Conservation (phyloP, 768 basidiomycete genomes). For the Xerocomellus chrysenteron region DNA sequence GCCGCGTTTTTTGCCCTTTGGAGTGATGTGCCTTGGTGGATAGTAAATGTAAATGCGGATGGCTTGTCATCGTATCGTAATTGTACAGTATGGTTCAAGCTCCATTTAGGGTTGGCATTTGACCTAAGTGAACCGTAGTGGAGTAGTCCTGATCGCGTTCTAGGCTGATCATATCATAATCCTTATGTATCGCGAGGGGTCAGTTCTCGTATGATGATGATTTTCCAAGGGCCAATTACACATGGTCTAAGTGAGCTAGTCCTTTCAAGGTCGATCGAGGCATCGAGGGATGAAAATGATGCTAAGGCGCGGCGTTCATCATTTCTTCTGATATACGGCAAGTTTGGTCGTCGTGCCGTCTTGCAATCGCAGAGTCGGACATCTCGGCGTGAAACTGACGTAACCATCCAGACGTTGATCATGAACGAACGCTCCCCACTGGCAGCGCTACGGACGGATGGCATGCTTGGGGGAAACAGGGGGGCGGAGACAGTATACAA, state of each 20-base stretch:
- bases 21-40: background rate
- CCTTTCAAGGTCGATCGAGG: background rate
- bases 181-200: too few species aligned
- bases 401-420: too few species aligned
- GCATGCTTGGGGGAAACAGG: background rate
- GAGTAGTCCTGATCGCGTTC: background rate
- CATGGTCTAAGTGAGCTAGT: conserved; percentile 1
- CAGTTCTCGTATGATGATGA: background rate
- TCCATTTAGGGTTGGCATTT: background rate
- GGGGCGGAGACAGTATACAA: background rate
- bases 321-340: background rate
- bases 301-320: background rate
- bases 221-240: background rate
- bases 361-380: background rate
- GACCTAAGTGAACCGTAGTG: too few species aligned
- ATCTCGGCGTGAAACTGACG: background rate
- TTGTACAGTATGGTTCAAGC: too few species aligned
- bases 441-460: too few species aligned
- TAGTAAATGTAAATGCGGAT: background rate
- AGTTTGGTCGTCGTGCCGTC: background rate
- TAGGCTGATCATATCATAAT: too few species aligned
- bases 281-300: background rate
- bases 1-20: background rate
- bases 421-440: too few species aligned
- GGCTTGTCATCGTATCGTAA: background rate